Evolutionary conservation across 1,284 basidiomycete species (phyloP).

Genomic region (Ustilago tritici): DNA sequence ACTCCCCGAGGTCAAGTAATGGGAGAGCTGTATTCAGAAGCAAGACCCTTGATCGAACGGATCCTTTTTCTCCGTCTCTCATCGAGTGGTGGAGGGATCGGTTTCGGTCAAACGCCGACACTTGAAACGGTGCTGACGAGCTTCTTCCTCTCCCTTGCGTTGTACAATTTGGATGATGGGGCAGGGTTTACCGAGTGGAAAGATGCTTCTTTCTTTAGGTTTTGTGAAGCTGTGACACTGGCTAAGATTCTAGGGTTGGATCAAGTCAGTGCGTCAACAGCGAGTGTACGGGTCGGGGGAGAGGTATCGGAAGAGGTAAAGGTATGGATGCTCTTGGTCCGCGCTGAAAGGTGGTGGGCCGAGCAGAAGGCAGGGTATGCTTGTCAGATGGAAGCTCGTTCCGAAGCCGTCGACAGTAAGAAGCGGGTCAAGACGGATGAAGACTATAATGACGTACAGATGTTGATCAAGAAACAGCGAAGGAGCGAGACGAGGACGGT

Average conservation of each 20-base stretch:
- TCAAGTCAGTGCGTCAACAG: constrained; percentile 3
- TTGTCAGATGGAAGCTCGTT: constrained; percentile 31
- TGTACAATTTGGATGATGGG: constrained; percentile 39
- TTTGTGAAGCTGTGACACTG: constrained; percentile 52
- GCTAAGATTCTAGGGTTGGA: constrained; percentile 54
- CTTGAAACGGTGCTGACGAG: constrained; percentile 38
- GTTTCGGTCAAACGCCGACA: constrained; percentile 43
- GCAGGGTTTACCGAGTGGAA: constrained; percentile 30
- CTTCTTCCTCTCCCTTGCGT: constrained; percentile 49
- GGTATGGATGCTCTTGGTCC: constrained; percentile 45
- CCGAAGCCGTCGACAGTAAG: background rate
- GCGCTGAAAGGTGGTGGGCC: constrained; percentile 54
- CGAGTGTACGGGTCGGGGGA: background rate
- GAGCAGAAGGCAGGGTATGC: constrained; percentile 22
- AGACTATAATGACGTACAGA: background rate
- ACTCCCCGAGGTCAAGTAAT: constrained; percentile 2
- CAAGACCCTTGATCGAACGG: constrained; percentile 18
- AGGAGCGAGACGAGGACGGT: background rate
- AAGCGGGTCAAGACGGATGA: constrained; percentile 21
- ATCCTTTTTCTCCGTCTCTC: constrained; percentile 24
- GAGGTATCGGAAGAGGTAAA: constrained; percentile 19
- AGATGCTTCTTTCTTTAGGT: constrained; percentile 43
- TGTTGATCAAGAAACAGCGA: constrained; percentile 4
- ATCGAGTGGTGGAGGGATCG: constrained; percentile 19
- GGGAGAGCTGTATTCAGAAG: background rate